Percentiles rank a stretch among this genome's conserved stretches.
These are phyloP conservation scores for Coemansia sp. DNA, from an alignment of 192 early-diverging fungal species.

Conservation along the genomic window DNA sequence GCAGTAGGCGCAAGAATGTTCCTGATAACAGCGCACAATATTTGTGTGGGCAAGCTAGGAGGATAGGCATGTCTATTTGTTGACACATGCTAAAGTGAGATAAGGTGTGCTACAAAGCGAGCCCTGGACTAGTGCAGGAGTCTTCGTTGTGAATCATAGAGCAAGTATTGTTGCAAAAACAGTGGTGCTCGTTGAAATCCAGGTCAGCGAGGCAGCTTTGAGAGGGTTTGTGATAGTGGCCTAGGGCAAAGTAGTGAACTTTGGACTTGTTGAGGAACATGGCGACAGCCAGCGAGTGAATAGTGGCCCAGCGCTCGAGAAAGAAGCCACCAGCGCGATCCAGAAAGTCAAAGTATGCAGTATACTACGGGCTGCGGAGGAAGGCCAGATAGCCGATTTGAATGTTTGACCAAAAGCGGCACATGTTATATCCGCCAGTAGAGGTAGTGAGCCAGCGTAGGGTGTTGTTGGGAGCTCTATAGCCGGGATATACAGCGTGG, in stretches of 20 bases:
- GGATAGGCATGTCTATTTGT: not conserved
- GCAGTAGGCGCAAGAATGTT: not conserved
- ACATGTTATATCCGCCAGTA: constrained; percentile 58
- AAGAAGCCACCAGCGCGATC: constrained; percentile 83
- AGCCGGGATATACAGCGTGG: constrained; percentile 57
- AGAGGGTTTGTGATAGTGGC: constrained; percentile 64
- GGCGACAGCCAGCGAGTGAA: constrained; percentile 69
- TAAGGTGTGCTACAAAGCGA: constrained; percentile 16
- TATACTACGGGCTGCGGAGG: constrained; percentile 67
- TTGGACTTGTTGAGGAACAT: constrained; percentile 64
- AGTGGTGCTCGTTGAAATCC: constrained; percentile 50
- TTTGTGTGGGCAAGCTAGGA: too few relatives aligned
- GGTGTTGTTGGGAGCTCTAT: constrained; percentile 58
- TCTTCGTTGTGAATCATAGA: constrained; percentile 30
- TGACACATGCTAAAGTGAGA: not conserved
- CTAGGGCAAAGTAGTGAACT: constrained; percentile 74
- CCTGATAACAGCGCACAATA: not conserved
- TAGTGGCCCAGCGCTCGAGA: constrained; percentile 75
- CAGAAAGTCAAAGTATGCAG: constrained; percentile 67
- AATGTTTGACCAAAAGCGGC: constrained; percentile 83
- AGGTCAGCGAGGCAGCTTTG: constrained; percentile 67
- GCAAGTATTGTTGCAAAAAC: constrained; percentile 41
- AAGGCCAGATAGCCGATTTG: constrained; percentile 76
- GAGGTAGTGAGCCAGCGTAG: constrained; percentile 55
- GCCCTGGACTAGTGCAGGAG: constrained; percentile 43